Evolutionary conservation across 192 early-diverging fungal species (phyloP).

Genomic region (Lunasporangiospora selenospora): DNA sequence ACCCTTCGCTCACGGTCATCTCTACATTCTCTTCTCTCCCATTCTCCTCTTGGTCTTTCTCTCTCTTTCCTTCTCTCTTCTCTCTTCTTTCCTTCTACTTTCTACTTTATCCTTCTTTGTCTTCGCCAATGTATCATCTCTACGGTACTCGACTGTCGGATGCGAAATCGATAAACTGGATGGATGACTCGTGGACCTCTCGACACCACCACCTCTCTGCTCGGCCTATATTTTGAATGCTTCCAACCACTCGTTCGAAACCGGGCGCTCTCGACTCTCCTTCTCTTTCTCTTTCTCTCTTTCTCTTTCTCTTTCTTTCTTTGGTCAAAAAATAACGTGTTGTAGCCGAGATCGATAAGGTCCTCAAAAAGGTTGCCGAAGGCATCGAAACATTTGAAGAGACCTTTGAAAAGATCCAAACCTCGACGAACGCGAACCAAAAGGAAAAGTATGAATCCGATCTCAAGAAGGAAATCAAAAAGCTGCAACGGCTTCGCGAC

Average conservation of each 20-base stretch:
- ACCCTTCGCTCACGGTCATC: no score
- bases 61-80: background rate
- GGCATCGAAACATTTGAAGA: slow-evolving; percentile 94
- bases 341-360: slow-evolving; percentile 93
- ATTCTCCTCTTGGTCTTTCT: background rate
- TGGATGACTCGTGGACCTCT: no score
- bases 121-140: background rate
- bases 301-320: background rate
- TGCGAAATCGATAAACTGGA: no score
- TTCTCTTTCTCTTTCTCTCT: no score
- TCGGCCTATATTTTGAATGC: no score
- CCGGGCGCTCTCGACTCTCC: no score
- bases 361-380: slow-evolving; percentile 90
- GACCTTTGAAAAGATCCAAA: slow-evolving; percentile 84
- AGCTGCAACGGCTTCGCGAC: slow-evolving; percentile 90
- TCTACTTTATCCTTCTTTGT: background rate
- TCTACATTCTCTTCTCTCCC: no score
- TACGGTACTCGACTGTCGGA: no score
- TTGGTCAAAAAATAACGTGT: no score
- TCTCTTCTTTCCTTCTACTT: background rate
- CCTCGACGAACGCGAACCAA: slow-evolving; percentile 77
- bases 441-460: slow-evolving; percentile 95
- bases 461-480: slow-evolving; percentile 97
- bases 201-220: no score
- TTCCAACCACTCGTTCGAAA: no score